phyloP scores from a whole-genome alignment of 805 yeast species.

The Lachancea lanzarotensis region DNA sequence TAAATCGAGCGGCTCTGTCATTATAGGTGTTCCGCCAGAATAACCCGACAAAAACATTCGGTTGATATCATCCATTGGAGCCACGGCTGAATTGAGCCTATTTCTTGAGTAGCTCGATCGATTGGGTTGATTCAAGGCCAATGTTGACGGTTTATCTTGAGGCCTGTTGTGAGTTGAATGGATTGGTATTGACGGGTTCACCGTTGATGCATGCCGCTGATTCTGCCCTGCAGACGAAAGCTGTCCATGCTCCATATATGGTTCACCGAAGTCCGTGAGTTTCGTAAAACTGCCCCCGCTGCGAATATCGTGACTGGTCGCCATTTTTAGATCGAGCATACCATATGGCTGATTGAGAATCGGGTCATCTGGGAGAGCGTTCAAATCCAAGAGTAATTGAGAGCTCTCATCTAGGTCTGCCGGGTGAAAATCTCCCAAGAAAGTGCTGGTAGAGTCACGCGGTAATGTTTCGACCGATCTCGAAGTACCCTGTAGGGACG shows the following conservation, averaged over 20 bases:
- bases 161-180: background rate
- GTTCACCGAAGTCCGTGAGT: background rate
- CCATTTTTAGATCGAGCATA: background rate
- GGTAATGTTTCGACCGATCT: background rate
- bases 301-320: background rate
- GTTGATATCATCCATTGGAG: conserved; percentile 4
- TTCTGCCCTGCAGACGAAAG: background rate
- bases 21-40: background rate
- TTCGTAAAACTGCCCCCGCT: conserved; percentile 1
- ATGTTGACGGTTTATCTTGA: background rate
- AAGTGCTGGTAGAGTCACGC: background rate
- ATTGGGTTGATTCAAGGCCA: background rate
- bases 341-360: background rate
- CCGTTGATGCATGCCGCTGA: background rate
- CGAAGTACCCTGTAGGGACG: background rate
- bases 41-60: conserved; percentile 8
- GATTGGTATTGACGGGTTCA: background rate
- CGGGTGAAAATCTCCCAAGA: background rate
- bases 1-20: background rate
- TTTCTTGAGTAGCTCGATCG: conserved; percentile 2
- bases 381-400: conserved; percentile 1
- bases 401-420: conserved; percentile 1
- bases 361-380: background rate
- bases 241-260: background rate
- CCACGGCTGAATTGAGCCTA: conserved; percentile 7